Percentiles rank a stretch among this genome's conserved stretches.
Evolutionary conservation across 2,329 filamentous ascomycete species (phyloP).

Genomic region (Fusarium floridanum): DNA sequence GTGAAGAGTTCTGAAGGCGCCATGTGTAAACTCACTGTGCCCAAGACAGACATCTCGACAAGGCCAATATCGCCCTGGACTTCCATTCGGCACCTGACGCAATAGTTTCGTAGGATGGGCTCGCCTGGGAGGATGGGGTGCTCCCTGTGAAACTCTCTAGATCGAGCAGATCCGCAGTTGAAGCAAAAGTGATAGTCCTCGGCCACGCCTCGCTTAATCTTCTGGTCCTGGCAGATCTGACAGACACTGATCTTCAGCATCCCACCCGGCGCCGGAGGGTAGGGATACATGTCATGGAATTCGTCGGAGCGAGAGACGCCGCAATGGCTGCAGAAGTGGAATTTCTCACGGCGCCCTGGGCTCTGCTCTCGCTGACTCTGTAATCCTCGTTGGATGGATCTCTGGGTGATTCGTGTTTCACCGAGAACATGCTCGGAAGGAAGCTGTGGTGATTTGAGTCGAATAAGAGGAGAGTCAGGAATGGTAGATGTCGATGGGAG

Average conservation of each 20-base stretch:
- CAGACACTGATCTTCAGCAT: slow-evolving; percentile 53
- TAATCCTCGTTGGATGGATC: background rate
- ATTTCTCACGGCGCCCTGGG: slow-evolving; percentile 31
- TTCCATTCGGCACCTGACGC: slow-evolving; percentile 45
- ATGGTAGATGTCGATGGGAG: background rate
- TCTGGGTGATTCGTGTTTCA: background rate
- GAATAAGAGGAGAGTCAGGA: slow-evolving; percentile 6
- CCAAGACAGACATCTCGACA: slow-evolving; percentile 45
- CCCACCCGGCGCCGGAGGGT: slow-evolving; percentile 28
- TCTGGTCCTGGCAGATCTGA: slow-evolving; percentile 49
- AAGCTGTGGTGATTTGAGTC: background rate
- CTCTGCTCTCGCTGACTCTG: slow-evolving; percentile 34
- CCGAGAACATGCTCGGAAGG: background rate
- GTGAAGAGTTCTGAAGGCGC: background rate
- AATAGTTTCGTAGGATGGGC: slow-evolving; percentile 51
- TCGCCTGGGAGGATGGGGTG: slow-evolving; percentile 42
- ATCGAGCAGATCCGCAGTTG: slow-evolving; percentile 56
- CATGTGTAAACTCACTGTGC: slow-evolving; percentile 39
- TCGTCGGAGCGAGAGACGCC: slow-evolving; percentile 51
- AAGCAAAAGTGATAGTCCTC: slow-evolving; percentile 57
- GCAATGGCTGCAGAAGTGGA: slow-evolving; percentile 55
- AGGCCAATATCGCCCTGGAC: slow-evolving; percentile 41
- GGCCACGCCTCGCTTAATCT: slow-evolving; percentile 38
- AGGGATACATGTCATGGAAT: slow-evolving; percentile 53
- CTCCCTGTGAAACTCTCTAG: slow-evolving; percentile 53